Evolutionary conservation across 345 rosid species (phyloP).

Genomic region (Chamaenerion angustifolium): DNA sequence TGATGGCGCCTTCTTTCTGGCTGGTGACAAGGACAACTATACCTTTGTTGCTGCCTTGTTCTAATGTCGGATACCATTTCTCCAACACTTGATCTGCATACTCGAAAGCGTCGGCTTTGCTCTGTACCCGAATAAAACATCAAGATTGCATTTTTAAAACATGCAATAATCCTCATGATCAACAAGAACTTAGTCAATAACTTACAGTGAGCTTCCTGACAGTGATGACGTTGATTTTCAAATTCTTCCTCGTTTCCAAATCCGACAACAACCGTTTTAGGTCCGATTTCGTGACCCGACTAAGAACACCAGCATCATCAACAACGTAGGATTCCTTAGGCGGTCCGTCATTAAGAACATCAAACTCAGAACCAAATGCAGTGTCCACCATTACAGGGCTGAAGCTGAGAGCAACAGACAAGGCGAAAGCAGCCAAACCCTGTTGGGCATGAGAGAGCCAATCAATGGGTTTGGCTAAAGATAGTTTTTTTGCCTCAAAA

Average conservation of each 20-base stretch:
- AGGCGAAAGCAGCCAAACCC: slow-evolving; percentile 69
- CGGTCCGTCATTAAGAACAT: slow-evolving; percentile 75
- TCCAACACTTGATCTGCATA: slow-evolving; percentile 94
- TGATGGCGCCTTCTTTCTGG: slow-evolving; percentile 93
- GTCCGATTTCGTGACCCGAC: slow-evolving; percentile 75
- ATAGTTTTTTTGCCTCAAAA: slow-evolving; percentile 16
- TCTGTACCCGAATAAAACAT: slow-evolving; percentile 26
- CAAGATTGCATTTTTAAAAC: too few species aligned
- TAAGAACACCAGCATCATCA: slow-evolving; percentile 94
- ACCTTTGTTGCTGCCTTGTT: slow-evolving; percentile 83
- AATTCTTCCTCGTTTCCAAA: slow-evolving; percentile 80
- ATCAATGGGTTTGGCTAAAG: slow-evolving; percentile 17
- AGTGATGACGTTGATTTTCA: slow-evolving; percentile 61
- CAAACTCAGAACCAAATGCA: slow-evolving; percentile 81
- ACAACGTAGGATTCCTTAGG: slow-evolving; percentile 69
- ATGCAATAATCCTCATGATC: too few species aligned
- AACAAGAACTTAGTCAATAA: neutral
- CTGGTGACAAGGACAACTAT: slow-evolving; percentile 83
- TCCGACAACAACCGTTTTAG: slow-evolving; percentile 71
- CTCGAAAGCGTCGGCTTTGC: slow-evolving; percentile 99
- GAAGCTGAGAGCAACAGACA: slow-evolving; percentile 69
- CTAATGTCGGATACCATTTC: slow-evolving; percentile 81
- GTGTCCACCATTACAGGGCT: slow-evolving; percentile 34
- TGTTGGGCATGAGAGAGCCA: slow-evolving; percentile 61
- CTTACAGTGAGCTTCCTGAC: slow-evolving; percentile 92